These are phyloP conservation scores for Salix dunnii DNA, from an alignment of 345 rosid species.

Conservation along the genomic window DNA sequence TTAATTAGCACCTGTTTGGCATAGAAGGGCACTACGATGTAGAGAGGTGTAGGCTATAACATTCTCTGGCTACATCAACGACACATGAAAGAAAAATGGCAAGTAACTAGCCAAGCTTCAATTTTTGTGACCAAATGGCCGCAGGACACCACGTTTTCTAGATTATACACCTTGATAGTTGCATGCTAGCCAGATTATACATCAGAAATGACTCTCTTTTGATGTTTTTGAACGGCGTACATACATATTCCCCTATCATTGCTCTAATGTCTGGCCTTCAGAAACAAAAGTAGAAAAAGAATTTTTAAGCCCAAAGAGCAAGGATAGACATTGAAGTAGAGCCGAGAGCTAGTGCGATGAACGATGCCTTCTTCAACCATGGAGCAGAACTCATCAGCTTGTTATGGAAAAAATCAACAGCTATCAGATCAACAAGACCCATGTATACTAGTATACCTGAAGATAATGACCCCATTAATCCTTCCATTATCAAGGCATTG, in stretches of 20 bases:
- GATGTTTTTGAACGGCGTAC: neutral
- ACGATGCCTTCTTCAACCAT: conserved; percentile 72
- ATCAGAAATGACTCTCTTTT: neutral
- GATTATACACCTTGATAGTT: neutral
- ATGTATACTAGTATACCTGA: conserved; percentile 88
- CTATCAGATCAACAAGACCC: conserved; percentile 91
- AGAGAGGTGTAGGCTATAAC: neutral
- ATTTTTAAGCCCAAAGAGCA: conserved; percentile 79
- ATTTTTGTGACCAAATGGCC: neutral
- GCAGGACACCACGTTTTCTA: neutral
- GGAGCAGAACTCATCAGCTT: conserved; percentile 61
- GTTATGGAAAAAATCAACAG: conserved; percentile 86
- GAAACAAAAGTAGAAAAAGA: neutral
- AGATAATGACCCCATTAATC: conserved; percentile 74
- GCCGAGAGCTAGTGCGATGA: conserved; percentile 59
- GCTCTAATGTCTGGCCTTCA: neutral
- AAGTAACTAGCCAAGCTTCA: neutral
- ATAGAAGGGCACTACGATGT: neutral
- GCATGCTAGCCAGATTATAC: neutral
- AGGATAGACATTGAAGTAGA: conserved; percentile 87
- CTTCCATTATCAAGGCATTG: conserved; percentile 80
- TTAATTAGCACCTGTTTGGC: neutral
- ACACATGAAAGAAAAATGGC: neutral
- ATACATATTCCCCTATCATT: neutral
- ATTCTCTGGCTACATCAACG: neutral